Conservation (phyloP, 2,329 filamentous ascomycete genomes). For the Neofusicoccum kwambonambiense region DNA sequence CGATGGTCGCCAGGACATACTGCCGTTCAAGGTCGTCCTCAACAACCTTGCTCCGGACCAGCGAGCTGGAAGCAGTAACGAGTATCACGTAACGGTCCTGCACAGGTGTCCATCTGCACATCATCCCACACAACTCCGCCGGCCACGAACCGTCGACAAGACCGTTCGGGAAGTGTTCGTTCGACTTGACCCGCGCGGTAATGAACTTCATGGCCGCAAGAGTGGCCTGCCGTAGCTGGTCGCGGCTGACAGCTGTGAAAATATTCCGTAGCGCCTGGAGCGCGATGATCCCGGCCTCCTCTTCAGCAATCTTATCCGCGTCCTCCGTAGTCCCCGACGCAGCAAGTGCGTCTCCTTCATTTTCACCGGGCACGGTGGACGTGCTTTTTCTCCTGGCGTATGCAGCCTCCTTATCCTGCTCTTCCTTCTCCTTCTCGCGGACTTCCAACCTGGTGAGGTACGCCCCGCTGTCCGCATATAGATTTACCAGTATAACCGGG, state of each 20-base stretch:
- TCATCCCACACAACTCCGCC: slow-evolving; percentile 73
- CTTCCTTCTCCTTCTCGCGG: slow-evolving; percentile 67
- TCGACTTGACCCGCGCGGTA: slow-evolving; percentile 32
- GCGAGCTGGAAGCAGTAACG: slow-evolving; percentile 73
- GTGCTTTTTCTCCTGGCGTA: slow-evolving; percentile 72
- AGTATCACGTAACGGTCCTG: slow-evolving; percentile 92
- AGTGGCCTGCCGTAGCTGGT: slow-evolving; percentile 78
- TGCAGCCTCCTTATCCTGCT: slow-evolving; percentile 63
- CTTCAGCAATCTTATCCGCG: slow-evolving; percentile 84
- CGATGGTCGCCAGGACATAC: slow-evolving; percentile 71
- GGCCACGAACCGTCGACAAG: slow-evolving; percentile 66
- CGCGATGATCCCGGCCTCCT: slow-evolving; percentile 81
- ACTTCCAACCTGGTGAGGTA: slow-evolving; percentile 67
- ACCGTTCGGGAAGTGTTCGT: slow-evolving; percentile 37
- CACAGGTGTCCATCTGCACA: slow-evolving; percentile 85
- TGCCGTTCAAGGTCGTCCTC: slow-evolving; percentile 74
- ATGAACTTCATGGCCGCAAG: slow-evolving; percentile 73
- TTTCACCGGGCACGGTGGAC: slow-evolving; percentile 72
- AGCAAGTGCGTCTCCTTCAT: slow-evolving; percentile 64
- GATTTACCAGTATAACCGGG: slow-evolving; percentile 81
- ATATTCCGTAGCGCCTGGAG: slow-evolving; percentile 84
- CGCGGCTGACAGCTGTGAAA: slow-evolving; percentile 76
- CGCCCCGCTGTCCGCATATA: slow-evolving; percentile 72
- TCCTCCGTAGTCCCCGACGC: slow-evolving; percentile 81
- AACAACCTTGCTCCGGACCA: slow-evolving; percentile 66